These are phyloP conservation scores for Thermochaetoides dissita DNA, from an alignment of 2,329 filamentous ascomycete genomes.

Conservation along the genomic window DNA sequence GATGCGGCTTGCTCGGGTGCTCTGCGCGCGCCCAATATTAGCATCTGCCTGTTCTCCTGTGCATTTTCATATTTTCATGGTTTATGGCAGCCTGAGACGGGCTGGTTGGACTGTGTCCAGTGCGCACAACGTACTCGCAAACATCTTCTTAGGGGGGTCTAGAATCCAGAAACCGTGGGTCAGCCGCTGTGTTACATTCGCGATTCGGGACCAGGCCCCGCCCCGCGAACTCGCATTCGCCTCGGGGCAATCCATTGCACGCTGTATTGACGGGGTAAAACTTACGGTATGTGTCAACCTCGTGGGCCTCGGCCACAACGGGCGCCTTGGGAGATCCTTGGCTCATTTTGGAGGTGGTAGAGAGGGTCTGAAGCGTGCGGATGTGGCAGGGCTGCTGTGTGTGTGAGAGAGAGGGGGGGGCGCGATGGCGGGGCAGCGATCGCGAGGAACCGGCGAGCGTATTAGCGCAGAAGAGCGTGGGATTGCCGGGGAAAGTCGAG, in stretches of 20 bases:
- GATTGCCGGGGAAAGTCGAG: too few species aligned
- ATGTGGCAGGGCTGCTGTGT: conserved; percentile 9
- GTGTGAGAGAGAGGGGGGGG: neutral
- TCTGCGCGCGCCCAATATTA: conserved; percentile 27
- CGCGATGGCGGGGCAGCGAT: neutral
- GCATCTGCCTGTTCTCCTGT: conserved; percentile 24
- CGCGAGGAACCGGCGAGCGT: neutral
- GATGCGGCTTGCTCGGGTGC: conserved; percentile 56
- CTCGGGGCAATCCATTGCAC: neutral
- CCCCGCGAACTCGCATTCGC: neutral
- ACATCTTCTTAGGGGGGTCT: conserved; percentile 55
- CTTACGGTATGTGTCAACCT: conserved; percentile 61
- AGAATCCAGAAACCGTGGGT: conserved; percentile 11
- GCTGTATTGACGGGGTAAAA: neutral
- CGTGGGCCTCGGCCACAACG: conserved; percentile 61
- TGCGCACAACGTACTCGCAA: conserved; percentile 41
- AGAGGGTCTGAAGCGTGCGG: conserved; percentile 1
- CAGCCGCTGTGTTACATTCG: conserved; percentile 2
- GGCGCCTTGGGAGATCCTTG: conserved; percentile 32
- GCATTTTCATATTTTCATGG: too few species aligned
- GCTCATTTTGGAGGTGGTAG: conserved; percentile 21
- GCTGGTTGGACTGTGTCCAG: too few species aligned
- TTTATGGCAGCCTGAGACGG: too few species aligned
- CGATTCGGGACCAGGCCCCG: too few species aligned
- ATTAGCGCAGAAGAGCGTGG: too few species aligned